These are phyloP conservation scores for Auxenochlorella pyrenoidosa DNA, from an alignment of 139 green algal species.

Conservation along the genomic window DNA sequence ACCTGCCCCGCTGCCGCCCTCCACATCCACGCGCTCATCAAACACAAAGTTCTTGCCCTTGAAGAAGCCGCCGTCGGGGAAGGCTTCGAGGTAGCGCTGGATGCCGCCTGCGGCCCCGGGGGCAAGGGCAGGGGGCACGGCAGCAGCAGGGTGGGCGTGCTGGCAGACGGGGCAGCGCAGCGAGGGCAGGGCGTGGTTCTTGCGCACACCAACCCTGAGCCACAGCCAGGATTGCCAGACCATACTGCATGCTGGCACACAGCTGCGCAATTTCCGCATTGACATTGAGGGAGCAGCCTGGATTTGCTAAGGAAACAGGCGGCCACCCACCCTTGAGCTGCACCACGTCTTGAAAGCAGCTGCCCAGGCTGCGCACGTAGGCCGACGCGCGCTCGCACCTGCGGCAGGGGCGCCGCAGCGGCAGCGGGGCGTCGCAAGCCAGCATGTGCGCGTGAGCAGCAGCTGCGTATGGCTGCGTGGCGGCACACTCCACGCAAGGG, in stretches of 20 bases:
- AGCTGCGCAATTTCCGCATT: no score
- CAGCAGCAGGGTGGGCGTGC: not conserved
- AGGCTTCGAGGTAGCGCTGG: constrained; percentile 84
- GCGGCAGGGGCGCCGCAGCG: not conserved
- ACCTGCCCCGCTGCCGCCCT: constrained; percentile 25
- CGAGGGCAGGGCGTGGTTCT: no score
- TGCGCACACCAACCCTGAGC: no score
- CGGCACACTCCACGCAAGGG: no score
- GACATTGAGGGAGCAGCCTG: no score
- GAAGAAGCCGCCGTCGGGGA: constrained; percentile 73
- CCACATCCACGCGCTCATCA: constrained; percentile 61
- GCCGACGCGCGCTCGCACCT: constrained; percentile 84
- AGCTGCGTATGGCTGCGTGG: no score
- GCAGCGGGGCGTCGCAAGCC: no score
- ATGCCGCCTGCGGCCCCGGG: constrained; percentile 63
- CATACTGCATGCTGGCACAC: no score
- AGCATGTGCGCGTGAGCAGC: no score
- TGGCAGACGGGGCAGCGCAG: not conserved
- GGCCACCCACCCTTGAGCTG: constrained; percentile 62
- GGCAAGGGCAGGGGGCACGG: no score
- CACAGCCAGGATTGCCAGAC: no score
- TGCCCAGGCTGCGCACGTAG: constrained; percentile 70
- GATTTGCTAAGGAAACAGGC: no score
- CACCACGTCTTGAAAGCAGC: constrained; percentile 69
- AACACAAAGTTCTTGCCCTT: constrained; percentile 87